Evolutionary conservation across 805 yeast genomes (phyloP).

Genomic region (Saccharomycopsis synnaedendra): DNA sequence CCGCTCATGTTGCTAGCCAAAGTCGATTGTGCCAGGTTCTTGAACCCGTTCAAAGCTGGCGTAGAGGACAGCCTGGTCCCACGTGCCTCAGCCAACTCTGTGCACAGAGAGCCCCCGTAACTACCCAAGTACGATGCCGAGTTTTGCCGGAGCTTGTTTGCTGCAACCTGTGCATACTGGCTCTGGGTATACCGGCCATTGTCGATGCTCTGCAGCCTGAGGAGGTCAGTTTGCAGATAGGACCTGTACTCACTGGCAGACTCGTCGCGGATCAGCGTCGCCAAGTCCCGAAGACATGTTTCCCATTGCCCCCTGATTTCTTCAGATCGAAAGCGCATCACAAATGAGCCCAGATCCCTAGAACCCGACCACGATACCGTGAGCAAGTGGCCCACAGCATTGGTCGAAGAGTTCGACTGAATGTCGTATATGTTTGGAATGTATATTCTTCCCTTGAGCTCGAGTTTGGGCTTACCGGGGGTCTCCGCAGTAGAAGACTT

Average conservation of each 20-base stretch:
- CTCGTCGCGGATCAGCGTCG: constrained; percentile 23
- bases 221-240: not conserved
- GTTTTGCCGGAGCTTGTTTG: constrained; percentile 2
- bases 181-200: not conserved
- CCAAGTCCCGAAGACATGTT: constrained; percentile 41
- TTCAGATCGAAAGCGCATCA: constrained; percentile 72
- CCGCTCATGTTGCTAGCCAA: not conserved
- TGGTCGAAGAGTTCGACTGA: constrained; percentile 19
- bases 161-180: not conserved
- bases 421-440: constrained; percentile 51
- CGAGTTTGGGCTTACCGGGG: constrained; percentile 32
- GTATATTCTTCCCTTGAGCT: constrained; percentile 73
- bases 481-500: constrained; percentile 37
- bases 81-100: not conserved
- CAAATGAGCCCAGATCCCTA: constrained; percentile 77
- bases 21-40: not conserved
- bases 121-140: constrained; percentile 2
- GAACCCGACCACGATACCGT: constrained; percentile 77
- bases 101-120: not conserved
- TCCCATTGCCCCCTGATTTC: constrained; percentile 83
- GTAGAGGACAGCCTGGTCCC: constrained; percentile 5
- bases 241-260: constrained; percentile 4
- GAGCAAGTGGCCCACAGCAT: constrained; percentile 39
- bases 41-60: constrained; percentile 1
- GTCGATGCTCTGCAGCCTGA: not conserved